These are phyloP conservation scores for Pythium volutum DNA, from an alignment of 352 stramenopile species.

Conservation along the genomic window DNA sequence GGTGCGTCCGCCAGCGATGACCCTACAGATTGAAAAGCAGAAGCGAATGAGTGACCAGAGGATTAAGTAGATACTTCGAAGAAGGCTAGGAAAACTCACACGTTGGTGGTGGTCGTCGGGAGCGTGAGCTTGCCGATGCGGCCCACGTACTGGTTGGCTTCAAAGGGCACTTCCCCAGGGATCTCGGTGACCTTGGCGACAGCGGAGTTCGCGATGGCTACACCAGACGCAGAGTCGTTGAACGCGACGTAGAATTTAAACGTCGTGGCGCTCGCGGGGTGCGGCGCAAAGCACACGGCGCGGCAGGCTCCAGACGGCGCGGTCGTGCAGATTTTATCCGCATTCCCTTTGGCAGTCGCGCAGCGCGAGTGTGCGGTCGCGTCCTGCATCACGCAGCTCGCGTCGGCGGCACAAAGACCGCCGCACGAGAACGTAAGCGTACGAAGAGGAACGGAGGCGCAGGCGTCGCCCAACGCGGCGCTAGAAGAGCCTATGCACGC, in stretches of 20 bases:
- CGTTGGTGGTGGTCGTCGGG: neutral
- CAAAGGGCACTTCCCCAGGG: neutral
- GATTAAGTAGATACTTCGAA: too few relatives aligned
- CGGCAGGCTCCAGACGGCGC: conserved; percentile 1
- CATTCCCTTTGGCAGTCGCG: neutral
- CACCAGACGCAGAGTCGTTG: neutral
- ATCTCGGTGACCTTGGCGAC: neutral
- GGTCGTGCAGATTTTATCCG: neutral
- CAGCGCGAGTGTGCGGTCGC: neutral
- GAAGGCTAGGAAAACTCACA: conserved; percentile 13
- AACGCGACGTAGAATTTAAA: conserved; percentile 22
- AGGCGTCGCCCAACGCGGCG: neutral
- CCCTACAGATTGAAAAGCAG: neutral
- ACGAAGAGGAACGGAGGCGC: neutral
- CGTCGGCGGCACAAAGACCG: neutral
- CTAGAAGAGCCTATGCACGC: neutral
- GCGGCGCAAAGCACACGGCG: conserved; percentile 11
- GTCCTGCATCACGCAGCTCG: conserved; percentile 6
- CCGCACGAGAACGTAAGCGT: conserved; percentile 15
- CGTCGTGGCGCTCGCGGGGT: neutral
- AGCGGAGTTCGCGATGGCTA: too few relatives aligned
- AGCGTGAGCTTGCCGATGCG: conserved; percentile 11
- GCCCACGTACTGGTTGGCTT: conserved; percentile 12
- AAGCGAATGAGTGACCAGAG: too few relatives aligned
- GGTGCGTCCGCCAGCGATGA: conserved; percentile 13